Evolutionary conservation across 2,329 filamentous ascomycete genomes (phyloP), one percentile per base, ranked within the genome.

Genomic region (Mycosphaerella sp.): DNA sequence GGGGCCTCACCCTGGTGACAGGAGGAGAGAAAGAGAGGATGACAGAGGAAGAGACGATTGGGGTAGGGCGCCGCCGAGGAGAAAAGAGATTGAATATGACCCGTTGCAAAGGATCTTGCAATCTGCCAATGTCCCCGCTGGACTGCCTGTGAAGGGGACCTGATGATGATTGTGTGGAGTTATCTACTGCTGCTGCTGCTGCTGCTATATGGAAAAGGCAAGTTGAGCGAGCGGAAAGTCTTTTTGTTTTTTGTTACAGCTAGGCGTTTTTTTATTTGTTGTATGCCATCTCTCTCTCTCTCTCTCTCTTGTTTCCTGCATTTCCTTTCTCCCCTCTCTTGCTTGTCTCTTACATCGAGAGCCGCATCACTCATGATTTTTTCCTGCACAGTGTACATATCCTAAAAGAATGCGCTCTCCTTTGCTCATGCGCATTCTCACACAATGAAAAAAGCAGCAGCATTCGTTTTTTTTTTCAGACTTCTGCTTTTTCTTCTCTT

Each of bases 1-100:
- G 32, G 60, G 60, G 4, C 54, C 57, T 5, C 12, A 23, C 6
- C 42, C 50, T 14, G 51, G 51, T 38, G 31, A 29, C 14, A 52
- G 32, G 50, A 52, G 45, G 31, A 34, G 45, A 42, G 26, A 11
- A n/a, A 32, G 51, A 39, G 53, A 48, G 51, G 39, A 48, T 17
- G 44, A 39, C 42, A 34, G 45, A 48, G 48, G 48, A 31, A 14
- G 17, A 38, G 42, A 21, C 6, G 48, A 29, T 40, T 40, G 46
- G 17, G 23, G 46, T 32, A 36, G 46, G 12, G 4, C 17, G 6
- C 41, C 17, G 14, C 26, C 44, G 40, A 45, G 26, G 41, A 42
- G 32, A 32, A 51, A 45, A 32, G 21, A 43, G 21, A 44, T 51
- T 31, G 48, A 51, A 12, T 51, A 51, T 51, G 48, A 51, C 32